Percentiles rank a stretch among this genome's conserved stretches.
Evolutionary conservation across 805 yeast species (phyloP).

Genomic region (Soucietia sequanensis): DNA sequence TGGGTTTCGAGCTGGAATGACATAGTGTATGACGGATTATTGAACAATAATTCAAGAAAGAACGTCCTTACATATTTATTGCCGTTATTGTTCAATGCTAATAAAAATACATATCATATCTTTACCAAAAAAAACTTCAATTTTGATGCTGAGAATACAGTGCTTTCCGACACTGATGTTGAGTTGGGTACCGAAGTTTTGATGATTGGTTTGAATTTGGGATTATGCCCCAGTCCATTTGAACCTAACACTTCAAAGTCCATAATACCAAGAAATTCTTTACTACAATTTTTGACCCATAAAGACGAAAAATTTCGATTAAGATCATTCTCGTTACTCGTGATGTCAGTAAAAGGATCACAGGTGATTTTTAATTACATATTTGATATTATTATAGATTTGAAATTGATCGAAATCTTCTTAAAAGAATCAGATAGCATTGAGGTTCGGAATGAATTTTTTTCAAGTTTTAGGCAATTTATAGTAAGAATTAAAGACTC

Average conservation of each 20-base stretch:
- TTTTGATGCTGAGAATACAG: too few relatives aligned
- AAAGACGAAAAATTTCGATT: constrained; percentile 44
- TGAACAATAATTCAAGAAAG: constrained; percentile 28
- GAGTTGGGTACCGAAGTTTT: constrained; percentile 52
- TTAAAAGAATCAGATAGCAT: constrained; percentile 61
- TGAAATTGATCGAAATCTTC: constrained; percentile 43
- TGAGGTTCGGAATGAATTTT: constrained; percentile 65
- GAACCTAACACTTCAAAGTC: constrained; percentile 5
- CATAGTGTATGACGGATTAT: constrained; percentile 34
- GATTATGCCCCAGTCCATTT: constrained; percentile 5
- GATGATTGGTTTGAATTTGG: constrained; percentile 61
- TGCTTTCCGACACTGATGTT: constrained; percentile 20
- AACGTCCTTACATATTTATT: constrained; percentile 60
- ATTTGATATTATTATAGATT: constrained; percentile 41
- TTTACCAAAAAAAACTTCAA: constrained; percentile 33
- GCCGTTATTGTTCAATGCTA: constrained; percentile 58
- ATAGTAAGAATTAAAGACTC: constrained; percentile 68
- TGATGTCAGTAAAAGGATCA: constrained; percentile 62
- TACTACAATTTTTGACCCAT: constrained; percentile 45
- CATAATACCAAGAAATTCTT: constrained; percentile 3
- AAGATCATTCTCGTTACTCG: constrained; percentile 57
- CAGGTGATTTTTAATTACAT: constrained; percentile 48
- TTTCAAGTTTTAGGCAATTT: constrained; percentile 60
- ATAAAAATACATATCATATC: constrained; percentile 39
- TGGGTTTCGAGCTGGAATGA: too few relatives aligned